These are phyloP conservation scores for Sclerospora graminicola DNA, from an alignment of 352 stramenopile species.

Conservation along the genomic window DNA sequence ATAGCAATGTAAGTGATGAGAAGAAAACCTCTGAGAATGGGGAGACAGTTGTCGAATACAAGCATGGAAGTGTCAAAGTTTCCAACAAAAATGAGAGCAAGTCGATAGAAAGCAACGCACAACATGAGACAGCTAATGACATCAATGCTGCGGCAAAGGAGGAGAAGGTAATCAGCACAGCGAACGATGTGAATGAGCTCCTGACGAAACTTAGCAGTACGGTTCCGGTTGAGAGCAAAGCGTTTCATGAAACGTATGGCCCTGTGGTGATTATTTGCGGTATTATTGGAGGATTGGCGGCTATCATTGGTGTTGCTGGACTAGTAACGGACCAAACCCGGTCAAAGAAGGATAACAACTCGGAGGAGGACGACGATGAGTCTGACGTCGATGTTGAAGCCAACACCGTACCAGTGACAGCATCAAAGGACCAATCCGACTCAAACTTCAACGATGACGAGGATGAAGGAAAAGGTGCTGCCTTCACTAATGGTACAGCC, in stretches of 20 bases:
- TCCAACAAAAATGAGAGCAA: slow-evolving; percentile 9
- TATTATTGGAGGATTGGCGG: slow-evolving; percentile 50
- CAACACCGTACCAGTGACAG: slow-evolving; percentile 13
- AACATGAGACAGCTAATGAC: slow-evolving; percentile 3
- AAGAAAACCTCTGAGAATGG: slow-evolving; percentile 16
- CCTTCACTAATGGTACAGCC: slow-evolving; percentile 35
- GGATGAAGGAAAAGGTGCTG: slow-evolving; percentile 37
- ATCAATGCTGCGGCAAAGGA: slow-evolving; percentile 7
- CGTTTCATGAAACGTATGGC: slow-evolving; percentile 29
- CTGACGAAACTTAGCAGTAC: slow-evolving; percentile 45
- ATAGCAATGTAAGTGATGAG: slow-evolving; percentile 10
- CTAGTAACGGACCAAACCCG: slow-evolving; percentile 31
- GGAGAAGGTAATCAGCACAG: slow-evolving; percentile 17
- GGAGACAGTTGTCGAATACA: slow-evolving; percentile 39
- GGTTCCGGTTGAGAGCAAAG: slow-evolving; percentile 14
- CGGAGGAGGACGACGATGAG: slow-evolving; percentile 38
- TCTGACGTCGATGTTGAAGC: slow-evolving; percentile 61
- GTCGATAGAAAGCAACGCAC: slow-evolving; percentile 1
- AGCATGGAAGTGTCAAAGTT: slow-evolving; percentile 40
- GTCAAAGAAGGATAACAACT: slow-evolving; percentile 20
- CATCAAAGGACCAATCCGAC: slow-evolving; percentile 37
- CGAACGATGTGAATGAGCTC: slow-evolving; percentile 34
- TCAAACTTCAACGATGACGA: slow-evolving; percentile 33
- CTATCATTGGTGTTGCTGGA: slow-evolving; percentile 50
- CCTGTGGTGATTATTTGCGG: slow-evolving; percentile 56